Evolutionary conservation across 306 rosid genomes (phyloP).

Genomic region (Rosa persica): DNA sequence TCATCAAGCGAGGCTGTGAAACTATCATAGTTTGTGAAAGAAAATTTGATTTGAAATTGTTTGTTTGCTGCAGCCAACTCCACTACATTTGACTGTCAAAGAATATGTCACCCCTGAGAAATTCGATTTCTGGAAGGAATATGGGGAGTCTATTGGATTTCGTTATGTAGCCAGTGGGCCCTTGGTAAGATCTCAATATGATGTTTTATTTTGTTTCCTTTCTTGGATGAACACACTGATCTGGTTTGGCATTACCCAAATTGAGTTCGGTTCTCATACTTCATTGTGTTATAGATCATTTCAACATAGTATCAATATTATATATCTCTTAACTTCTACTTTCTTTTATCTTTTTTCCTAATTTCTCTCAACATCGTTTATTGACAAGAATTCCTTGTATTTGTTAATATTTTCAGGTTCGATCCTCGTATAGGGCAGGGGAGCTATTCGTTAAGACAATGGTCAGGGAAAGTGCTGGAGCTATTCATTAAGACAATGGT

Average conservation of each 20-base stretch:
- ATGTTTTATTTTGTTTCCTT: background rate
- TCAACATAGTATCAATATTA: background rate
- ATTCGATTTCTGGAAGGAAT: slow-evolving; percentile 88
- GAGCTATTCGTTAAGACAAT: slow-evolving; percentile 92
- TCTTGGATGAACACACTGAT: slow-evolving; percentile 4
- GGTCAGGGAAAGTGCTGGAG: slow-evolving; percentile 55
- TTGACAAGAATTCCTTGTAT: background rate
- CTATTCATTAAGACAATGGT: background rate
- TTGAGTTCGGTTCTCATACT: background rate
- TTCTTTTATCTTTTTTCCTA: background rate
- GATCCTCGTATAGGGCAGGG: slow-evolving; percentile 94
- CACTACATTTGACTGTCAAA: slow-evolving; percentile 90
- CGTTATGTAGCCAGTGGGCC: slow-evolving; percentile 96
- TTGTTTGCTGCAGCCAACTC: slow-evolving; percentile 80
- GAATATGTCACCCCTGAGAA: slow-evolving; percentile 87
- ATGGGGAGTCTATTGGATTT: slow-evolving; percentile 92
- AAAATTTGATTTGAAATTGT: slow-evolving; percentile 7
- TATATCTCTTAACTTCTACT: background rate
- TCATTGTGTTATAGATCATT: background rate
- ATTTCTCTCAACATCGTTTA: background rate
- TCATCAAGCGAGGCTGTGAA: background rate
- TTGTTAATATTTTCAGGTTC: slow-evolving; percentile 52
- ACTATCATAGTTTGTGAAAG: background rate
- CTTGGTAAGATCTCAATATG: slow-evolving; percentile 55
- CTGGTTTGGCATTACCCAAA: background rate